Evolutionary conservation across 106 monocot species (phyloP).

Genomic region (Acorus calamus): DNA sequence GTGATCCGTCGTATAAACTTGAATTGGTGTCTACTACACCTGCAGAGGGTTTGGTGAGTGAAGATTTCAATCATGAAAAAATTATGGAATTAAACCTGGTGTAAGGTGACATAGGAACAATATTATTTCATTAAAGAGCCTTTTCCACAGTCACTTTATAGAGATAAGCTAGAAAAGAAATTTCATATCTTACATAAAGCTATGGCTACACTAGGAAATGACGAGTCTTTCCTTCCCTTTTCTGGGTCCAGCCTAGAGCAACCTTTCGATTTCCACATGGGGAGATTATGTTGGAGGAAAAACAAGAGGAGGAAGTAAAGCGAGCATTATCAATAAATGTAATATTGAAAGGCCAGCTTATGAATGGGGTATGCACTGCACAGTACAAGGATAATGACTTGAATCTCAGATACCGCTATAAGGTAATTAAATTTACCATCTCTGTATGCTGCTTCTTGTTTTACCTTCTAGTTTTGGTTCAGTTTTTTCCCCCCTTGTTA

Average conservation of each 20-base stretch:
- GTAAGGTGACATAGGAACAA: too few relatives aligned
- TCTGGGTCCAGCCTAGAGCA: slow-evolving; percentile 60
- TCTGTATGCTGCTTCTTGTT: neutral
- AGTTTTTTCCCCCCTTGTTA: neutral
- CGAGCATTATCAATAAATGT: slow-evolving; percentile 46
- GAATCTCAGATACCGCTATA: slow-evolving; percentile 75
- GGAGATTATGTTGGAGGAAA: slow-evolving; percentile 65
- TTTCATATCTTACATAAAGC: neutral
- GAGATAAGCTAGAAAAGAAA: too few relatives aligned
- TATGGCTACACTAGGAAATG: neutral
- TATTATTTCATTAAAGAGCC: too few relatives aligned
- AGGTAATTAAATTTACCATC: slow-evolving; percentile 30
- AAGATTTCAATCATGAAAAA: neutral
- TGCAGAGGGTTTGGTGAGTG: slow-evolving; percentile 52
- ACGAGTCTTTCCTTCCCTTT: neutral
- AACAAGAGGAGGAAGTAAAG: slow-evolving; percentile 21
- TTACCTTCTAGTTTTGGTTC: neutral
- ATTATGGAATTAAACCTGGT: too few relatives aligned
- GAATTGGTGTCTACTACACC: slow-evolving; percentile 61
- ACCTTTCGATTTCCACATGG: slow-evolving; percentile 64
- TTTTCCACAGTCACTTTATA: too few relatives aligned
- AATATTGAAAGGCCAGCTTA: slow-evolving; percentile 45
- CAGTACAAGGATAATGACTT: slow-evolving; percentile 43
- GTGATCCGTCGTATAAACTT: slow-evolving; percentile 71
- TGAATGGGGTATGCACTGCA: slow-evolving; percentile 69